Evolutionary conservation across 2,329 filamentous ascomycete species (phyloP).

Genomic region (Paracamarosporium sp.): DNA sequence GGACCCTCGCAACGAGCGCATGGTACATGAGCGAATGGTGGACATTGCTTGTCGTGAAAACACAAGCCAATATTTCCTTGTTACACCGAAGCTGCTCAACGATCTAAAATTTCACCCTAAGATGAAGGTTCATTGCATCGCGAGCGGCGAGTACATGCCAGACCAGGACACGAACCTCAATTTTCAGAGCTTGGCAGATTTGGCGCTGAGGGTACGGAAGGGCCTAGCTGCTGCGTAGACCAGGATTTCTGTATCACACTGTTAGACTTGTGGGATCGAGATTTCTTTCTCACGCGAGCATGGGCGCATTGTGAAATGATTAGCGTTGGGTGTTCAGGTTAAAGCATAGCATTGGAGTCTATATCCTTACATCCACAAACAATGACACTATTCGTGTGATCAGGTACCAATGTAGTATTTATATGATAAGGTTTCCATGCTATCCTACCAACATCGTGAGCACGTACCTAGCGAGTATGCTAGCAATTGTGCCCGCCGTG

Average conservation of each 20-base stretch:
- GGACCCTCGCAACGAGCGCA: slow-evolving; percentile 97
- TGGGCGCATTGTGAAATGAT: background rate
- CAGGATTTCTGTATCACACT: background rate
- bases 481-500: background rate
- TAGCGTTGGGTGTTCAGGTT: background rate
- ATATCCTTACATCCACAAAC: background rate
- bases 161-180: slow-evolving; percentile 50
- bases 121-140: slow-evolving; percentile 94
- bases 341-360: background rate
- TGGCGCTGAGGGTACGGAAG: slow-evolving; percentile 40
- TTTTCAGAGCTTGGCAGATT: slow-evolving; percentile 47
- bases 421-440: no score
- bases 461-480: background rate
- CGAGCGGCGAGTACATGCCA: slow-evolving; percentile 75
- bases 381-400: no score
- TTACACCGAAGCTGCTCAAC: slow-evolving; percentile 92
- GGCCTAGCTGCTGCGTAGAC: slow-evolving; percentile 22
- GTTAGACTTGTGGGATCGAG: background rate
- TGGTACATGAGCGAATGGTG: slow-evolving; percentile 98
- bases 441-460: background rate
- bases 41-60: slow-evolving; percentile 89
- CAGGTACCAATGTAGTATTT: background rate
- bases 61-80: slow-evolving; percentile 87
- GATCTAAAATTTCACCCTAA: slow-evolving; percentile 84
- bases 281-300: background rate